phyloP scores from a whole-genome alignment of 768 basidiomycete genomes.

The Paxillus rubicundulus region DNA sequence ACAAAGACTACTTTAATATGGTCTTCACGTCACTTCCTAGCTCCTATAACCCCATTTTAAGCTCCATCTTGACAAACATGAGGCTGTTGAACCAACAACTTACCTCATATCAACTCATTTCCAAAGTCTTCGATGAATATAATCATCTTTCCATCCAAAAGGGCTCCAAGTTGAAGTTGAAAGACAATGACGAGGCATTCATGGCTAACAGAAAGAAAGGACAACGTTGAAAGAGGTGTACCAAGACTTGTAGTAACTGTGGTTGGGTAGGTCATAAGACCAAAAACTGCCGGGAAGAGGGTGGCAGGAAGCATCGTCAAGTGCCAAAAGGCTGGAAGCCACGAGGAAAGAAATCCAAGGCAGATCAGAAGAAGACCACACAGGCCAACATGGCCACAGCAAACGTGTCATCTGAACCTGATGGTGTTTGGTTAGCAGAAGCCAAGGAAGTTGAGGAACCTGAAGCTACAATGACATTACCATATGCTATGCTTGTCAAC shows the following conservation, averaged over 20 bases:
- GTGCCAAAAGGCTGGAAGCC: constrained; percentile 1
- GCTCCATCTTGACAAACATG: constrained; percentile 11
- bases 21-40: constrained; percentile 36
- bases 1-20: constrained; percentile 34
- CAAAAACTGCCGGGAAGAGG: constrained; percentile 12
- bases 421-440: neutral
- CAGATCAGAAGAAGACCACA: neutral
- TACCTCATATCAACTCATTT: constrained; percentile 7
- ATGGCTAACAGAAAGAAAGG: neutral
- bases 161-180: neutral
- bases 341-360: neutral
- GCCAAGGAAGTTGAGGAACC: too few relatives aligned
- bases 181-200: constrained; percentile 1
- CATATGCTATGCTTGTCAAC: too few relatives aligned
- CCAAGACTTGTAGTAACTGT: constrained; percentile 1
- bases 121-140: constrained; percentile 12
- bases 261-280: constrained; percentile 2
- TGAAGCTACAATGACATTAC: too few relatives aligned
- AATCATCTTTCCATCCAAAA: constrained; percentile 6
- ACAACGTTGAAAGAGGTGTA: neutral
- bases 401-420: neutral
- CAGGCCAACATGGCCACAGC: neutral
- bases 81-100: neutral
- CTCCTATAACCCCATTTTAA: constrained; percentile 32
- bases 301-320: constrained; percentile 1